Evolutionary conservation across 1,284 basidiomycete species (phyloP).

Genomic region (Kwoniella shivajii): DNA sequence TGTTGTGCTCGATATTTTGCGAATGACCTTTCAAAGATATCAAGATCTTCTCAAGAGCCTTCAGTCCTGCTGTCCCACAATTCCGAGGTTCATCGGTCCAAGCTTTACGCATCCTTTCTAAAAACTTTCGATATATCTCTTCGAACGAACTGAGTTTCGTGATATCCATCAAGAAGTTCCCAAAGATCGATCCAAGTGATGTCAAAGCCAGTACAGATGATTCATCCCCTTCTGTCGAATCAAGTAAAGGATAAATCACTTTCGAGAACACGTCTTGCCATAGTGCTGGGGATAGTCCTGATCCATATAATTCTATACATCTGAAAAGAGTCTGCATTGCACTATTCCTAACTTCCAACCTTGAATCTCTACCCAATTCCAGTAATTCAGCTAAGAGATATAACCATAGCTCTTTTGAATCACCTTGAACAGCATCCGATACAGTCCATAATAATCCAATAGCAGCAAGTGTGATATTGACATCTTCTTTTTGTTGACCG

Average conservation of each 20-base stretch:
- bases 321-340: slow-evolving; percentile 95
- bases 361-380: slow-evolving; percentile 74
- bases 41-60: slow-evolving; percentile 77
- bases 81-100: slow-evolving; percentile 68
- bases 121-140: slow-evolving; percentile 71
- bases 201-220: slow-evolving; percentile 82
- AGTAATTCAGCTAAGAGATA: slow-evolving; percentile 82
- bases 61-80: slow-evolving; percentile 75
- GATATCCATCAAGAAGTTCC: slow-evolving; percentile 73
- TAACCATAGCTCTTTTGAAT: slow-evolving; percentile 86
- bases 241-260: slow-evolving; percentile 84
- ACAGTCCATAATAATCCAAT: slow-evolving; percentile 90
- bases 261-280: slow-evolving; percentile 90
- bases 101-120: slow-evolving; percentile 67
- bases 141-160: slow-evolving; percentile 69
- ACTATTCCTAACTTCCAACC: slow-evolving; percentile 86
- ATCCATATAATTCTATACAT: slow-evolving; percentile 89
- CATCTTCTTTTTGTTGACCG: slow-evolving; percentile 81
- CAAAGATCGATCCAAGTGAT: slow-evolving; percentile 80
- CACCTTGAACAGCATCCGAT: slow-evolving; percentile 80
- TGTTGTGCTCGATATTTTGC: slow-evolving; percentile 50
- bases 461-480: slow-evolving; percentile 92
- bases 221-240: slow-evolving; percentile 74
- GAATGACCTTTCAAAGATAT: slow-evolving; percentile 58
- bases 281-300: slow-evolving; percentile 71